Evolutionary conservation across 2,329 filamentous ascomycete species (phyloP).

Genomic region (Fusarium floridanum): DNA sequence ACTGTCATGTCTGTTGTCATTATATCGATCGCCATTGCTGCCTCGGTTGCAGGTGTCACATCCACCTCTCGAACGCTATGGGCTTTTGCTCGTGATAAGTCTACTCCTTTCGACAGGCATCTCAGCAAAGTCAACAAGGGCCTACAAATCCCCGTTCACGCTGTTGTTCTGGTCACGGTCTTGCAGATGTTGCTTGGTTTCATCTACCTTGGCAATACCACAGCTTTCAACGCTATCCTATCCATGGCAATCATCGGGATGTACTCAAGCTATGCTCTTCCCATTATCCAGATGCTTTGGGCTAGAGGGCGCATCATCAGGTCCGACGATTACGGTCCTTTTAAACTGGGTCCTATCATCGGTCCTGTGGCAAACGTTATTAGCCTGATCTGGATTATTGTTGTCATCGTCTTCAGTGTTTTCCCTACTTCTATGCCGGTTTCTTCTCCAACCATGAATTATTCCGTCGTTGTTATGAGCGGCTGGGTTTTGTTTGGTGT

Average conservation of each 20-base stretch:
- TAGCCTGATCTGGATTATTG: slow-evolving; percentile 57
- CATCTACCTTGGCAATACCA: slow-evolving; percentile 58
- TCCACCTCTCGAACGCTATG: slow-evolving; percentile 55
- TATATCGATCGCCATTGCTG: slow-evolving; percentile 46
- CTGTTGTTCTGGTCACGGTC: slow-evolving; percentile 42
- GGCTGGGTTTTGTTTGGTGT: slow-evolving; percentile 54
- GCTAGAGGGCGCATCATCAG: slow-evolving; percentile 48
- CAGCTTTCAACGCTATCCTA: slow-evolving; percentile 56
- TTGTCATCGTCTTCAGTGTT: slow-evolving; percentile 60
- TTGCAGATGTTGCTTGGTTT: slow-evolving; percentile 51
- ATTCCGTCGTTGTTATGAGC: slow-evolving; percentile 57
- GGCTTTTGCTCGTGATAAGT: slow-evolving; percentile 56
- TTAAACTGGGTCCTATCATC: slow-evolving; percentile 48
- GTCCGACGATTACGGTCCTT: slow-evolving; percentile 39
- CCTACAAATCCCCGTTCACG: slow-evolving; percentile 51
- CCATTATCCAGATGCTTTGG: slow-evolving; percentile 54
- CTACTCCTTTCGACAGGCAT: slow-evolving; percentile 51
- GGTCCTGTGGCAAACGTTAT: slow-evolving; percentile 56
- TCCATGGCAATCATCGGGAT: slow-evolving; percentile 58
- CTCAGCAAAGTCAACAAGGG: slow-evolving; percentile 52
- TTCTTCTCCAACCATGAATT: slow-evolving; percentile 60
- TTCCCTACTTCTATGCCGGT: slow-evolving; percentile 58
- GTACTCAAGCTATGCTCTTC: slow-evolving; percentile 59
- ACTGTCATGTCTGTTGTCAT: slow-evolving; percentile 49
- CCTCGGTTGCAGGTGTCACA: slow-evolving; percentile 50